Conservation (phyloP, 2,329 filamentous ascomycete genomes). For the Alternaria viburni region DNA sequence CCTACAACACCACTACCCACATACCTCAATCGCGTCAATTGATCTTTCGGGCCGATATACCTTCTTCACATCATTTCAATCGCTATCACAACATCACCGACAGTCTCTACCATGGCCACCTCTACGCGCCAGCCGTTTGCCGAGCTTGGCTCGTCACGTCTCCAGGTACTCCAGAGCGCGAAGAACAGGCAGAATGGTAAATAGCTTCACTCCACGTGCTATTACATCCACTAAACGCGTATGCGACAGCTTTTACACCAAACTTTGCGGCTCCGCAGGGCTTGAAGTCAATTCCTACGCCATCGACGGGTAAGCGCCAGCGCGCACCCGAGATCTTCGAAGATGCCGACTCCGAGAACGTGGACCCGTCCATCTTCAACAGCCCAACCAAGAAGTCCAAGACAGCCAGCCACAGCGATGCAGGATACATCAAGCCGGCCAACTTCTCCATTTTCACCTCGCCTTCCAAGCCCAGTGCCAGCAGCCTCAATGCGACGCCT, state of each 20-base stretch:
- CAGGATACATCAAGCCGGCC: constrained; percentile 48
- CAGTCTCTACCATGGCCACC: constrained; percentile 44
- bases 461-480: constrained; percentile 28
- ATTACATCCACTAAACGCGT: constrained; percentile 27
- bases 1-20: constrained; percentile 2
- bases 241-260: constrained; percentile 38
- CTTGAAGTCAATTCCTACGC: constrained; percentile 36
- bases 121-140: constrained; percentile 75
- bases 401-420: constrained; percentile 34
- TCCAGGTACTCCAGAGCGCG: constrained; percentile 73
- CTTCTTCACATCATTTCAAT: background rate
- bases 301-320: constrained; percentile 53
- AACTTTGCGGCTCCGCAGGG: constrained; percentile 36
- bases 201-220: constrained; percentile 8
- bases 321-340: constrained; percentile 53
- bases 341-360: constrained; percentile 63
- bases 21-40: background rate
- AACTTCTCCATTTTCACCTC: constrained; percentile 48
- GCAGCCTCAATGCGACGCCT: constrained; percentile 36
- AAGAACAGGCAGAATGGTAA: constrained; percentile 77
- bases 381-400: constrained; percentile 63
- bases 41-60: background rate
- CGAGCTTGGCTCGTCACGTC: constrained; percentile 70
- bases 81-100: background rate
- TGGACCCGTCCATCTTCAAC: constrained; percentile 60